phyloP scores from a whole-genome alignment of 257 asterid species.

The Vinca minor region DNA sequence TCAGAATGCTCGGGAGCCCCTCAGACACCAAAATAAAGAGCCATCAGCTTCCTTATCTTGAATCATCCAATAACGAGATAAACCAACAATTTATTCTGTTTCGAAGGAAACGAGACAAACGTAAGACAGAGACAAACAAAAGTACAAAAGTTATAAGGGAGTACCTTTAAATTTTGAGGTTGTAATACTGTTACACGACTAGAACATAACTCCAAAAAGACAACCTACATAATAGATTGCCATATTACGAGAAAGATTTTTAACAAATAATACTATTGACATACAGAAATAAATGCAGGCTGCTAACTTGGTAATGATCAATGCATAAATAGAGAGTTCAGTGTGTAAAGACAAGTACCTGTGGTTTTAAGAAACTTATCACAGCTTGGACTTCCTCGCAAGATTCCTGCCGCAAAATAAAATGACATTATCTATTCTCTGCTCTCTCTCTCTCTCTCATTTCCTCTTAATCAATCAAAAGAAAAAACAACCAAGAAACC shows the following conservation, averaged over 20 bases:
- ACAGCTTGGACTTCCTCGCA: conserved; percentile 78
- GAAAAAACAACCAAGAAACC: neutral
- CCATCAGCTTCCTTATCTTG: neutral
- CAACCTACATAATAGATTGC: conserved; percentile 43
- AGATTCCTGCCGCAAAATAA: conserved; percentile 48
- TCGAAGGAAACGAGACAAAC: too few species aligned
- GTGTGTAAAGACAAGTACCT: conserved; percentile 34
- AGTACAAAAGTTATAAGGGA: conserved; percentile 9
- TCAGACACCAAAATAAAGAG: neutral
- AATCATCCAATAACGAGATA: neutral
- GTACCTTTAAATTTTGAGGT: conserved; percentile 66
- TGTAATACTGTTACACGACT: conserved; percentile 66
- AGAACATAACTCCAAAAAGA: conserved; percentile 79
- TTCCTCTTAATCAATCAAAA: neutral
- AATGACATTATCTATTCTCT: conserved; percentile 12
- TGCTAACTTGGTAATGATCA: conserved; percentile 11
- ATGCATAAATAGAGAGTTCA: conserved; percentile 7
- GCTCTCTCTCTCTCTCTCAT: neutral
- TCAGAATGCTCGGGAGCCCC: neutral
- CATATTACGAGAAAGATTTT: neutral
- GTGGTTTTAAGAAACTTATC: conserved; percentile 70
- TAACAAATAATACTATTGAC: neutral
- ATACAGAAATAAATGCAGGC: conserved; percentile 4
- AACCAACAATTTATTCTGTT: too few species aligned
- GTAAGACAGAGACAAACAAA: neutral